Conservation (phyloP, 768 basidiomycete species). For the Hypholoma fasciculare region DNA sequence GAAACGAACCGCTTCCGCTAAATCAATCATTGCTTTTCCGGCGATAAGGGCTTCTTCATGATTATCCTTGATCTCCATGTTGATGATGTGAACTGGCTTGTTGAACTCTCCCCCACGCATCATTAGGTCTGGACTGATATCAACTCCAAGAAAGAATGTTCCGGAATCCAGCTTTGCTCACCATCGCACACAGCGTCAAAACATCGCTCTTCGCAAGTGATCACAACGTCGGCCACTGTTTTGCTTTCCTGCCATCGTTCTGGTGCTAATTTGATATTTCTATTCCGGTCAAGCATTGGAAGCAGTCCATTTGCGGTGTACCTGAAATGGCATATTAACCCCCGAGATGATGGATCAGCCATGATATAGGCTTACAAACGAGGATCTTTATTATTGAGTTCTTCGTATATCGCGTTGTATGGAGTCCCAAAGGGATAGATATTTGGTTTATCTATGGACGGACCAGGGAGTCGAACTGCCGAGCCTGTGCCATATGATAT, state of each 20-base stretch:
- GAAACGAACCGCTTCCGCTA: conserved; percentile 79
- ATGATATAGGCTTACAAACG: conserved; percentile 60
- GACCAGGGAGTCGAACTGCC: conserved; percentile 93
- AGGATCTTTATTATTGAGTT: conserved; percentile 80
- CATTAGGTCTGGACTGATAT: conserved; percentile 65
- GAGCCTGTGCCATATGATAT: conserved; percentile 97
- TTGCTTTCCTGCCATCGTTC: conserved; percentile 96
- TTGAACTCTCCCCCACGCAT: conserved; percentile 89
- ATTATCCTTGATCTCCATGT: conserved; percentile 98
- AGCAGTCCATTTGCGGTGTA: conserved; percentile 93
- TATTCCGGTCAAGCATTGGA: conserved; percentile 95
- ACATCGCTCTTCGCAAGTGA: conserved; percentile 98
- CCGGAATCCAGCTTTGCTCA: conserved; percentile 34
- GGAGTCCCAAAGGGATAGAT: conserved; percentile 97
- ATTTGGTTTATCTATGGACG: conserved; percentile 96
- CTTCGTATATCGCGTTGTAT: conserved; percentile 93
- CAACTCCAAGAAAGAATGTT: not conserved
- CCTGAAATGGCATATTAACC: conserved; percentile 36
- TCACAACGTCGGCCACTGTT: conserved; percentile 91
- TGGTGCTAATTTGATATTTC: conserved; percentile 87
- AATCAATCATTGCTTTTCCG: conserved; percentile 90
- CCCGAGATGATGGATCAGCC: not conserved
- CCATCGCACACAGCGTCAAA: conserved; percentile 99
- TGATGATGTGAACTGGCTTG: conserved; percentile 93
- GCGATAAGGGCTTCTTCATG: conserved; percentile 98